These are phyloP conservation scores for Xylaria flabelliformis DNA, from an alignment of 495 filamentous ascomycete species.

Conservation along the genomic window DNA sequence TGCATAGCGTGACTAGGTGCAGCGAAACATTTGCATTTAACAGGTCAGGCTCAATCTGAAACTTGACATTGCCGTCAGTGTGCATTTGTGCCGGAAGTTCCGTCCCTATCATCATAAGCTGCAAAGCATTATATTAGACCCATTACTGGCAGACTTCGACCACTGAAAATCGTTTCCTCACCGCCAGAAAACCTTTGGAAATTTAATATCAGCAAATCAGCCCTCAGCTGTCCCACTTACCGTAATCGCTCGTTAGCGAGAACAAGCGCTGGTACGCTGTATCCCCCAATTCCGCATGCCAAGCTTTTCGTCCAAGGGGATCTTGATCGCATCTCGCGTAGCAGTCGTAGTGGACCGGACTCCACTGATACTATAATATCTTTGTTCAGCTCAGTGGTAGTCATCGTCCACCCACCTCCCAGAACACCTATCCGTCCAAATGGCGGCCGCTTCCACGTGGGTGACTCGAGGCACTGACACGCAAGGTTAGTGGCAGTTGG, in stretches of 20 bases:
- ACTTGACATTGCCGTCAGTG: slow-evolving; percentile 23
- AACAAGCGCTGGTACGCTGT: slow-evolving; percentile 17
- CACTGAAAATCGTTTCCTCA: slow-evolving; percentile 9
- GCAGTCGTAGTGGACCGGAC: slow-evolving; percentile 14
- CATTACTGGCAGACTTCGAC: slow-evolving; percentile 6
- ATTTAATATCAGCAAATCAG: background rate
- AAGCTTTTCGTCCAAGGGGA: slow-evolving; percentile 21
- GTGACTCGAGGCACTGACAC: background rate
- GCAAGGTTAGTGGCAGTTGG: background rate
- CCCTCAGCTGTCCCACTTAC: slow-evolving; percentile 7
- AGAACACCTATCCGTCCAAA: background rate
- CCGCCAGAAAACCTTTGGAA: slow-evolving; percentile 1
- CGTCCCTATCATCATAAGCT: slow-evolving; percentile 16
- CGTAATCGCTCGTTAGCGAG: slow-evolving; percentile 19
- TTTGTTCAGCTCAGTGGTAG: slow-evolving; percentile 15
- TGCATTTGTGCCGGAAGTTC: slow-evolving; percentile 22
- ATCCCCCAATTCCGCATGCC: slow-evolving; percentile 22
- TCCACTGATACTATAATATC: slow-evolving; percentile 1
- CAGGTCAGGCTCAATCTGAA: slow-evolving; percentile 23
- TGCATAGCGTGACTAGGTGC: slow-evolving; percentile 19
- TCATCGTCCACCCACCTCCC: slow-evolving; percentile 3
- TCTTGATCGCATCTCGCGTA: slow-evolving; percentile 26
- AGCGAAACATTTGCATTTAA: slow-evolving; percentile 15
- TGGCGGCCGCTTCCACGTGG: slow-evolving; percentile 8
- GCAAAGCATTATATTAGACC: slow-evolving; percentile 20